A percentile compares a stretch with the other conserved stretches of the same genome.
phyloP scores from a whole-genome alignment of 768 basidiomycete genomes.

The Rhodotorula sphaerocarpa region DNA sequence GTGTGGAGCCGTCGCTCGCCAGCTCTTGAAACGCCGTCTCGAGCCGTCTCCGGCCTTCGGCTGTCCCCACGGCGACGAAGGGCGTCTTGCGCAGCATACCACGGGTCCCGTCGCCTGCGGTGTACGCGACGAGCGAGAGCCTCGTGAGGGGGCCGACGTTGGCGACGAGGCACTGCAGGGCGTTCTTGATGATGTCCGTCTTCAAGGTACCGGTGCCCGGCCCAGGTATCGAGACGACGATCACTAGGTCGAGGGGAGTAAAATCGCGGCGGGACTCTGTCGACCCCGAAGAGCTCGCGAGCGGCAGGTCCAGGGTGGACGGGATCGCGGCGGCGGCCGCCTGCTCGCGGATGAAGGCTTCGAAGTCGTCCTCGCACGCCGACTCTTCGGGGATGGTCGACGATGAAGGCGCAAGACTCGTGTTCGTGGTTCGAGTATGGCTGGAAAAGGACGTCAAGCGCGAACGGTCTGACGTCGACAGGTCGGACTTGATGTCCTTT shows the following conservation, averaged over 20 bases:
- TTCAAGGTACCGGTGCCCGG: slow-evolving; percentile 72
- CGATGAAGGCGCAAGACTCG: slow-evolving; percentile 16
- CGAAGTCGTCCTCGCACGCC: slow-evolving; percentile 8
- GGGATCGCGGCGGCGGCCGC: no score
- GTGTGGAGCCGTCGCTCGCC: slow-evolving; percentile 44
- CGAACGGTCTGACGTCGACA: slow-evolving; percentile 11
- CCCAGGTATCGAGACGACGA: slow-evolving; percentile 79
- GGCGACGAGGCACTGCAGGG: slow-evolving; percentile 75
- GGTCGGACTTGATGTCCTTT: slow-evolving; percentile 5
- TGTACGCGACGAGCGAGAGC: slow-evolving; percentile 82
- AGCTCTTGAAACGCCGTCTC: slow-evolving; percentile 32
- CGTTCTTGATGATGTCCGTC: slow-evolving; percentile 74
- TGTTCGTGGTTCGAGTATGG: slow-evolving; percentile 24
- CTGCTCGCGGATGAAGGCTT: neutral
- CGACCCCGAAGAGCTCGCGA: neutral
- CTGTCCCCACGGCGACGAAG: slow-evolving; percentile 60
- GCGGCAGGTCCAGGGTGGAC: neutral
- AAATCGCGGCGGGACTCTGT: slow-evolving; percentile 55
- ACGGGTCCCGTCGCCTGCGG: slow-evolving; percentile 59
- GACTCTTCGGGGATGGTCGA: slow-evolving; percentile 14
- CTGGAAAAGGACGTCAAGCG: slow-evolving; percentile 15
- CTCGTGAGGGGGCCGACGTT: slow-evolving; percentile 70
- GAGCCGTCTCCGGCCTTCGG: slow-evolving; percentile 28
- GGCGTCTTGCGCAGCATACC: slow-evolving; percentile 74
- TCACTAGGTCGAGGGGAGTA: slow-evolving; percentile 81